Evolutionary conservation across 495 filamentous ascomycete genomes (phyloP), one percentile per base, ranked within the genome.

Genomic region (Annulohypoxylon nitens): DNA sequence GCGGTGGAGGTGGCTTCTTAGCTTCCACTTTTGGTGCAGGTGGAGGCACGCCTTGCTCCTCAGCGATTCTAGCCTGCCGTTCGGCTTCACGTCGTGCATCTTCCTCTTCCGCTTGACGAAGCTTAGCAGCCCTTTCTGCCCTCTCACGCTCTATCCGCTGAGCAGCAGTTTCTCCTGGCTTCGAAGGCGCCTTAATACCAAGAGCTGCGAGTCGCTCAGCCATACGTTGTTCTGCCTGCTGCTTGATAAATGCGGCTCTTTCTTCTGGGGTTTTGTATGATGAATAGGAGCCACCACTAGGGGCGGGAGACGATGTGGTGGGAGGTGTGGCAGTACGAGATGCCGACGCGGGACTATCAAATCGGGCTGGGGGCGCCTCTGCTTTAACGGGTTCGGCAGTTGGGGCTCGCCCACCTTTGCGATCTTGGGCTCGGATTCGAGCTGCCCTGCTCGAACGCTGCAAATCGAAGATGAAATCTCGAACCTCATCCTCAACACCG

Each of bases 381-480:
- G 78, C 78, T 51, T 69, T 82, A 59, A 85, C 76, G 30, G 83
- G 81, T 51, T 87, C 87, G 25, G 80, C 79, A 26, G 84, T 80
- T 2, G 83, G 72, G 64, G 75, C 77, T 47, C 85, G 84, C 36
- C 81, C 81, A 61, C 81, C 79, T 45, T 83, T 82, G 39, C 84
- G 83, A 39, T 89, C 87, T 81, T 98, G 94, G 36, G 89, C 86
- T 64, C 94, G 87, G 62, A 97, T 80, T 68, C 89, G 88, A 26
- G 93, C 86, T 64, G 92, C 88, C 66, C 94, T 88, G 73, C 92
- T 93, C 59, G 90, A 92, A 57, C 96, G 89, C 77, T 97, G 93
- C 36, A 99, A 81, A 71, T 98, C 97, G 75, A 94, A 98, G 76
- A 99, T 98, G 82, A 99, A 98, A 74, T 98, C 96, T 73, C 93